These are phyloP conservation scores for Fraxinus baroniana DNA, from an alignment of 305 asterid genomes.

Conservation along the genomic window DNA sequence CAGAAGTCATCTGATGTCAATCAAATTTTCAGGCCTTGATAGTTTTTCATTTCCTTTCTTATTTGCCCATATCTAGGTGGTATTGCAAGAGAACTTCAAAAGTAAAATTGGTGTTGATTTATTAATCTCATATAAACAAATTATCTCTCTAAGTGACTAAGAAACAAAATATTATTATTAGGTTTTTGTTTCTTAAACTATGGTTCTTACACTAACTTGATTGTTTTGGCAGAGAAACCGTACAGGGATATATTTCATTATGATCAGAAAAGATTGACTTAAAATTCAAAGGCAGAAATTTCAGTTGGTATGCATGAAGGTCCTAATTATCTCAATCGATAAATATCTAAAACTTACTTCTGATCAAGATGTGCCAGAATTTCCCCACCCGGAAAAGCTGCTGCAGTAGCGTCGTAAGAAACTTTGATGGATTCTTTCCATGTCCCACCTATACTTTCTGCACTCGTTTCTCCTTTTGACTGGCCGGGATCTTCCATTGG, in stretches of 20 bases:
- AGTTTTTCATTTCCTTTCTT: neutral
- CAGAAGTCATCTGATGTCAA: neutral
- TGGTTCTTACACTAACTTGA: neutral
- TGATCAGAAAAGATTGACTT: neutral
- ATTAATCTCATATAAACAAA: neutral
- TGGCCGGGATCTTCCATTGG: conserved; percentile 95
- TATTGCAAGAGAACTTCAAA: too few species aligned
- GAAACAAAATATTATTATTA: neutral
- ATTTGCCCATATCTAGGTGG: neutral
- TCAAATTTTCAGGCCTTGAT: neutral
- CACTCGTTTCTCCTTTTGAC: conserved; percentile 40
- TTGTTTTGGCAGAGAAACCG: neutral
- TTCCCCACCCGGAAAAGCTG: conserved; percentile 88
- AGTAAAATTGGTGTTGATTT: neutral
- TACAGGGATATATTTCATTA: neutral
- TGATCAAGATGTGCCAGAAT: conserved; percentile 93
- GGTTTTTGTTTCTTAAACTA: neutral
- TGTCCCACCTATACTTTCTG: conserved; percentile 65
- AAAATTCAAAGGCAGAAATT: neutral
- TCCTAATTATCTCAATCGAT: neutral
- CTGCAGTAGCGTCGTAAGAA: conserved; percentile 69
- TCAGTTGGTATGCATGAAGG: neutral
- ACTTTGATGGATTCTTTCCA: conserved; percentile 86
- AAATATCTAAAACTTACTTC: conserved; percentile 47
- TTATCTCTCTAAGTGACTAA: neutral